These are phyloP conservation scores for Cadophora malorum DNA, from an alignment of 2,329 filamentous ascomycete genomes.

Conservation along the genomic window DNA sequence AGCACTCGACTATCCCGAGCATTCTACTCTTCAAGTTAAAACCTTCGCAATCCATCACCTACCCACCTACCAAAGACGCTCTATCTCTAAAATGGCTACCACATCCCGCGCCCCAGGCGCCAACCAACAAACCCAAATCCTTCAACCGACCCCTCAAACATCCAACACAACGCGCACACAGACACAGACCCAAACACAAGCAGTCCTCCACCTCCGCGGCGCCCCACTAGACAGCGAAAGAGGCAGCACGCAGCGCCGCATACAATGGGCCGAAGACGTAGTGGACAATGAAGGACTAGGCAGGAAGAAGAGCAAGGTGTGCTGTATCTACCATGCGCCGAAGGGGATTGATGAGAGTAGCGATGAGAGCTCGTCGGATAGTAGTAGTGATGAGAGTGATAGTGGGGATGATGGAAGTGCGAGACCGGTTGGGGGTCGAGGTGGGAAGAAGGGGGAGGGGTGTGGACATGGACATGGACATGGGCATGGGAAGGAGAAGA, in stretches of 20 bases:
- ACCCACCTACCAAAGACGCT: background rate
- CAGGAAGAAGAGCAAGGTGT: constrained; percentile 97
- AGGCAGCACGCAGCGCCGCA: constrained; percentile 59
- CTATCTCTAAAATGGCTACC: background rate
- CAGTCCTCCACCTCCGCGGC: constrained; percentile 43
- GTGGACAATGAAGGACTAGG: constrained; percentile 95
- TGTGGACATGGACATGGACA: constrained; percentile 45
- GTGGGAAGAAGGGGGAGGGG: constrained; percentile 34
- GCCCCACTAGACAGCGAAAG: constrained; percentile 31
- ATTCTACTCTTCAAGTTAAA: background rate
- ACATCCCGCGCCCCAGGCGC: constrained; percentile 14
- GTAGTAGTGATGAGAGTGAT: constrained; percentile 50
- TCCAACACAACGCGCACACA: constrained; percentile 24
- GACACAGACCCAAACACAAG: constrained; percentile 31
- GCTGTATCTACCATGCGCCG: constrained; percentile 96
- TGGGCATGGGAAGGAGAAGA: constrained; percentile 46
- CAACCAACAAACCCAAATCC: constrained; percentile 17
- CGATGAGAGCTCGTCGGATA: constrained; percentile 65
- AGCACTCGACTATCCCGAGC: background rate
- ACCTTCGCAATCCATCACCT: background rate
- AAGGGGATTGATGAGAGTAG: constrained; percentile 84
- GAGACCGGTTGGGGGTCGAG: constrained; percentile 43
- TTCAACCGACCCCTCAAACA: constrained; percentile 13
- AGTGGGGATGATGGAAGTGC: constrained; percentile 52
- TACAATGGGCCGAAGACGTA: constrained; percentile 92